These are phyloP conservation scores for Magnolia officinalis DNA, from an alignment of 164 flowering plant genomes.

Conservation along the genomic window DNA sequence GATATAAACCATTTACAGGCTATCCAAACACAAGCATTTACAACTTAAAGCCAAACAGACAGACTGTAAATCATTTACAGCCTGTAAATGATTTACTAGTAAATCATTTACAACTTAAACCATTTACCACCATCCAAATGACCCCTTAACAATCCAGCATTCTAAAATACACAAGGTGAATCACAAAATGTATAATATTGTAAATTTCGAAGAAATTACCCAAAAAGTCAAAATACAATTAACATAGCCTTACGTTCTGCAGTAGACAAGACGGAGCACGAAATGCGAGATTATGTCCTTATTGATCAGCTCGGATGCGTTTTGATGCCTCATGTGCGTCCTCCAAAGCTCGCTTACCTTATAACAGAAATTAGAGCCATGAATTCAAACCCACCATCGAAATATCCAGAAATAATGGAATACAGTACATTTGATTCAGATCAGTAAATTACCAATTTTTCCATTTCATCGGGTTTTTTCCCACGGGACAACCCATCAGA, in stretches of 20 bases:
- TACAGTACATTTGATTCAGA: neutral
- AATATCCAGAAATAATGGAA: neutral
- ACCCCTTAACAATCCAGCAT: no score
- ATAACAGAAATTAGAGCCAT: constrained; percentile 4
- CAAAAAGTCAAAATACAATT: neutral
- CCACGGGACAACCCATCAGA: constrained; percentile 90
- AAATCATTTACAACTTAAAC: no score
- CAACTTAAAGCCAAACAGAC: no score
- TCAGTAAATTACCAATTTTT: constrained; percentile 47
- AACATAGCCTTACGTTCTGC: constrained; percentile 60
- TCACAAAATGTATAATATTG: neutral
- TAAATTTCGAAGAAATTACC: neutral
- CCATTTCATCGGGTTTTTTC: constrained; percentile 75
- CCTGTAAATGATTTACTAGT: no score
- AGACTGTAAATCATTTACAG: no score
- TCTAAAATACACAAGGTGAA: neutral
- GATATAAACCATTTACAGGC: no score
- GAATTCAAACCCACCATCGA: neutral
- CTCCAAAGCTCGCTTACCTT: constrained; percentile 65
- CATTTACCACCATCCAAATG: no score
- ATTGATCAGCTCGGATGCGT: constrained; percentile 43
- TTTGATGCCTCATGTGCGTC: constrained; percentile 64
- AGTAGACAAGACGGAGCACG: constrained; percentile 85
- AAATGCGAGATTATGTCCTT: constrained; percentile 91
- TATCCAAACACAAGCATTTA: no score